Percentiles rank a stretch among this genome's conserved stretches.
phyloP scores from a whole-genome alignment of 352 stramenopile genomes.

The Stephanocyclus meneghinianus region DNA sequence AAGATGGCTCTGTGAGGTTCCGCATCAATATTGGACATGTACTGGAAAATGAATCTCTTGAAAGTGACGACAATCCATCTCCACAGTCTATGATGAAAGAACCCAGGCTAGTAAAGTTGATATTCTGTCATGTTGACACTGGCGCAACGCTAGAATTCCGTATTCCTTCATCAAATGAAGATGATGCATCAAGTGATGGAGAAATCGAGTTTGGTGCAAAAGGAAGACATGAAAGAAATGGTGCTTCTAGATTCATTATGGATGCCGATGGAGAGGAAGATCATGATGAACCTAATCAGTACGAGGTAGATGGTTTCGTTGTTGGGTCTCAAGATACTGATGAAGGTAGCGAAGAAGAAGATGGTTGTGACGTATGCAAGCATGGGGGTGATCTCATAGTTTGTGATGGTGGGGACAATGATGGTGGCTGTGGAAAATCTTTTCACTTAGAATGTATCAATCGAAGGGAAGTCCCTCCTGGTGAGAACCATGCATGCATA shows the following conservation, averaged over 20 bases:
- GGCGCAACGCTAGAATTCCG: constrained; percentile 52
- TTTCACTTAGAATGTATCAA: constrained; percentile 65
- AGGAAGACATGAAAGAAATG: constrained; percentile 15
- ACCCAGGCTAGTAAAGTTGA: constrained; percentile 35
- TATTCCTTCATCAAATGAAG: constrained; percentile 25
- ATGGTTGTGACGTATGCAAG: constrained; percentile 56
- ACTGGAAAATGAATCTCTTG: constrained; percentile 12
- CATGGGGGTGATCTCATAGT: constrained; percentile 68
- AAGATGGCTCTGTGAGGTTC: constrained; percentile 47
- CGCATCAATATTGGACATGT: constrained; percentile 41
- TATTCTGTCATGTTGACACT: constrained; percentile 55
- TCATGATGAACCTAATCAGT: constrained; percentile 32
- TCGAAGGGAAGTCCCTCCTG: constrained; percentile 33
- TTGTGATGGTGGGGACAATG: constrained; percentile 64
- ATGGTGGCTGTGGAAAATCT: constrained; percentile 52
- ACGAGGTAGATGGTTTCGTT: constrained; percentile 53
- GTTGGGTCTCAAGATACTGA: constrained; percentile 36
- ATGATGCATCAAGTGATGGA: constrained; percentile 25
- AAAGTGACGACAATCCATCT: background rate
- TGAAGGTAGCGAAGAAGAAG: constrained; percentile 35
- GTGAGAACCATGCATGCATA: constrained; percentile 10
- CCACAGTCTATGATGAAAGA: background rate
- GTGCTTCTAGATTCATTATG: constrained; percentile 29
- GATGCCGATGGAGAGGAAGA: constrained; percentile 43
- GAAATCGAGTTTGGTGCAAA: constrained; percentile 34